Evolutionary conservation across 768 basidiomycete genomes (phyloP), one percentile per base, ranked within the genome.

Genomic region (Lactarius quietus): DNA sequence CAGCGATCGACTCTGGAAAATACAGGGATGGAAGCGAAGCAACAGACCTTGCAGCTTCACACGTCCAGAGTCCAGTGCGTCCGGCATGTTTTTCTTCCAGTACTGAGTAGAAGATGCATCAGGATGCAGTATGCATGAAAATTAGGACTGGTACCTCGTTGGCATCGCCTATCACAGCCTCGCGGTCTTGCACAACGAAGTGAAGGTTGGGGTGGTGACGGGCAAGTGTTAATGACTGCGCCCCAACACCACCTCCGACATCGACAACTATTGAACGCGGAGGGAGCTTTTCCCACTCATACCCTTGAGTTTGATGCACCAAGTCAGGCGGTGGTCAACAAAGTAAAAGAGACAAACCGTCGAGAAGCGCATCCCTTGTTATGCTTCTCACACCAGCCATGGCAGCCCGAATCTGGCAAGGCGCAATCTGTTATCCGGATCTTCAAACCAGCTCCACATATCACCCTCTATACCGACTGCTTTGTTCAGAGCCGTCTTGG

Each of bases 301-400:
- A 54, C 20, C 53, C 53, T 54, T n/a, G 9, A 10, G 20, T 54
- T 29, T 3, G 20, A 4, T 28, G 20, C 31, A 28, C n/a, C n/a
- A n/a, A n/a, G n/a, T 28, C 1, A 54, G 7, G 28, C 8, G 15
- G 2, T 1, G 15, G 8, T 29, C 17, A 26, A 28, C 10, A 28
- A 2, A 9, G 53, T 26, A n/a, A 33, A 29, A 52, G 4, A 9
- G 10, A 54, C n/a, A 23, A 14, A 63, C 62, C 62, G 9, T 48
- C 56, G 17, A 63, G 33, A 9, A 63, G 51, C 6, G 39, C 56
- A 36, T 20, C 33, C 15, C 10, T 20, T 33, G 38, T 14, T 53
- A 62, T 20, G 20, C 33, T 56, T 52, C 67, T 62, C 1, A 73
- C 54, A 17, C 74, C 75, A 29, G 71, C 64, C 74, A 80, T 79